Evolutionary conservation across 352 stramenopile species (phyloP), one percentile per base, ranked within the genome.

Genomic region (Phytophthora nicotianae): DNA sequence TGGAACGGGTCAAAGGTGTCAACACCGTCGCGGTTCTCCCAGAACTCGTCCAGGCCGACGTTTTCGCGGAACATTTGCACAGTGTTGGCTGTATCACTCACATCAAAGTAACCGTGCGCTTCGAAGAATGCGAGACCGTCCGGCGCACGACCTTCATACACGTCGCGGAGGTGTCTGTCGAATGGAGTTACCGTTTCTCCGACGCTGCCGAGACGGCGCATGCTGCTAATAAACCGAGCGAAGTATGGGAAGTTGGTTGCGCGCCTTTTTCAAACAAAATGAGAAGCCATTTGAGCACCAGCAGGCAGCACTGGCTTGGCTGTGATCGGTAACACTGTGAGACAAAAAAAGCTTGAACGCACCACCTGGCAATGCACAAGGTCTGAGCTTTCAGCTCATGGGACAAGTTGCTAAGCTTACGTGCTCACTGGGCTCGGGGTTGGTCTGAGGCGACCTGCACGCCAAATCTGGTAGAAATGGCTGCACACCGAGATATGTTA

Each of bases 41-140:
- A 90, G 52, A 91, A 93, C 55, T 66, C 68, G 51, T 89, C 60
- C 20, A 90, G 61, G 14, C 75, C 79, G 43, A 90, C 76, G 55
- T 91, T 89, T 54, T 86, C 55, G 17, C 82, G 81, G 49, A 91
- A 93, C 75, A 91, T 88, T 64, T 81, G 70, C 24, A 93, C 77
- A 0, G 84, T 93, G 73, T 93, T 93, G 50, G 77, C 75, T 21
- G 85, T 82, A 32, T 82, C 69, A 21, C 67, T 69, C 37, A 90
- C 72, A 71, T 93, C 84, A 43, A 90, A 93, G 69, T 93, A 93
- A 23, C 84, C 84, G 29, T 90, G 77, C 9, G 66, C 75, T 67
- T 89, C 72, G 53, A 93, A 93, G 70, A 91, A 93, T 29, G 50
- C 65, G 35, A 90, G 66, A 0, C 84, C 84, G 40, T 88, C 80